Evolutionary conservation across 1,284 basidiomycete species (phyloP), one percentile per base, ranked within the genome.

Genomic region (Austropuccinia psidii): DNA sequence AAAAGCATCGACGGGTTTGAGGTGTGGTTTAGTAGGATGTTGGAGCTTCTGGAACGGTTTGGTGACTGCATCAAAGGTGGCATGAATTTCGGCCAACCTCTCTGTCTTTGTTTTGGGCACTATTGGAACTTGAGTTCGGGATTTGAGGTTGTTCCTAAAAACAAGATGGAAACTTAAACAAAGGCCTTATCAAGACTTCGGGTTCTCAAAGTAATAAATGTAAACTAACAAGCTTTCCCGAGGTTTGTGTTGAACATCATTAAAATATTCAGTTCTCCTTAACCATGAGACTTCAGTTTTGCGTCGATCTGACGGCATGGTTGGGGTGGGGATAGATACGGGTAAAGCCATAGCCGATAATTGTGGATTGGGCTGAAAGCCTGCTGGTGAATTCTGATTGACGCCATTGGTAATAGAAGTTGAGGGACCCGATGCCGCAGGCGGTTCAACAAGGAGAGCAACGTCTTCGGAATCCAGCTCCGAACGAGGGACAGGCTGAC

Each of bases 181-280:
- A 54, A 29, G 49, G n/a, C n/a, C n/a, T 47, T 21, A 50, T 24
- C 15, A 52, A 39, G 43, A 41, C 27, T 41, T 27, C 24, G 4
- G 11, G 21, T n/a, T 49, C 39, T 19, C 9, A 21, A 4, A 43
- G 4, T n/a, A 15, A 15, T 17, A 17, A 49, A 37, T 4, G 11
- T 21, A 49, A 15, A 60, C 67, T 50, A 33, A 70, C 67, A 58
- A 47, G 19, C 41, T 49, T 31, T 58, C 55, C n/a, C 55, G 54
- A 58, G 67, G 45, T 70, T 60, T 58, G 17, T 70, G 45, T 43
- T 66, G 45, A 39, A 29, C 81, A 78, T 13, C 83, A 79, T 37
- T 88, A 75, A 93, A 85, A 78, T 94, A 93, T 77, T 91, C 90
- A 0, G 91, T 93, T 80, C 89, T 90, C 66, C 92, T 85, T 74